Percentiles rank a stretch among this genome's conserved stretches.
These are phyloP conservation scores for Erodium trifolium DNA, from an alignment of 441 rosid species.

Conservation along the genomic window DNA sequence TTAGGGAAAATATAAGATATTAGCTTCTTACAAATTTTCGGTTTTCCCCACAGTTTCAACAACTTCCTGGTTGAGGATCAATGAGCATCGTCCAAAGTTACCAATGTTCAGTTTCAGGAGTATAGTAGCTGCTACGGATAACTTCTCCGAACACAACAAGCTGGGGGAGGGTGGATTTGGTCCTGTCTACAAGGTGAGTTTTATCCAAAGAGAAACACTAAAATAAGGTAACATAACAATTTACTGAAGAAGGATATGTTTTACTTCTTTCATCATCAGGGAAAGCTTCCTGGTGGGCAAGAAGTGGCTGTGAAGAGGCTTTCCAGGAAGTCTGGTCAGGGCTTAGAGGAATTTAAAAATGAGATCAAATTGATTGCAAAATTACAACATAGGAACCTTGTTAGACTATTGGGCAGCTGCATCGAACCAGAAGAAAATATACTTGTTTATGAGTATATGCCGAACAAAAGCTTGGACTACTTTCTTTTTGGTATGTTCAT, in stretches of 20 bases:
- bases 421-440: conserved; percentile 41
- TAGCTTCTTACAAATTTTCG: conserved; percentile 6
- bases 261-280: conserved; percentile 33
- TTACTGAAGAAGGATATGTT: background rate
- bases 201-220: background rate
- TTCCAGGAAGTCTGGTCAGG: conserved; percentile 63
- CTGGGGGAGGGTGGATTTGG: conserved; percentile 70
- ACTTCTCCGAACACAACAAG: conserved; percentile 59
- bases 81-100: conserved; percentile 45
- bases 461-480: too few relatives aligned
- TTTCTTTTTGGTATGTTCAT: conserved; percentile 54
- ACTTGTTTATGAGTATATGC: too few relatives aligned
- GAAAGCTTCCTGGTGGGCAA: conserved; percentile 66
- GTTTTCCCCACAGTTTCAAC: conserved; percentile 30
- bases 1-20: too few relatives aligned
- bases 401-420: conserved; percentile 68
- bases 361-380: conserved; percentile 68
- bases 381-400: conserved; percentile 76
- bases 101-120: conserved; percentile 40
- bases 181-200: conserved; percentile 56
- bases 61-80: conserved; percentile 24
- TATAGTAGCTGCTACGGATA: conserved; percentile 53
- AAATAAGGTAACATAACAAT: background rate
- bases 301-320: conserved; percentile 88
- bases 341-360: conserved; percentile 68